A percentile compares a stretch with the other conserved stretches of the same genome.
These are phyloP conservation scores for Borealophlyctis nickersoniae DNA, from an alignment of 192 early-diverging fungal genomes.

Conservation along the genomic window DNA sequence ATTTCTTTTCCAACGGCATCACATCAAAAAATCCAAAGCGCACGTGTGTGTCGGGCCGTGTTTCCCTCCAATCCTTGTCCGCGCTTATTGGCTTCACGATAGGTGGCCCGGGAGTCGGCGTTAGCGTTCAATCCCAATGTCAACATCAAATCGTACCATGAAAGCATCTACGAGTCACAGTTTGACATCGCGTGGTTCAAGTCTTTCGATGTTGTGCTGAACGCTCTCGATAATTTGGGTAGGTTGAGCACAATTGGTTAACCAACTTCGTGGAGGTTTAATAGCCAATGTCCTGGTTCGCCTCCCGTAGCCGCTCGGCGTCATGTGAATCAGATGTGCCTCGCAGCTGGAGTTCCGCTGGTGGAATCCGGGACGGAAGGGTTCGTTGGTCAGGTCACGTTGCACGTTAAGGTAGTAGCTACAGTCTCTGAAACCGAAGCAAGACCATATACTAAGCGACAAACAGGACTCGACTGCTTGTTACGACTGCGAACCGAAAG, in stretches of 20 bases:
- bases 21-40: conserved; percentile 92
- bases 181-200: conserved; percentile 88
- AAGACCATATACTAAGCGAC: too few relatives aligned
- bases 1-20: conserved; percentile 93
- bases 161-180: conserved; percentile 82
- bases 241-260: conserved; percentile 6
- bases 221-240: conserved; percentile 96
- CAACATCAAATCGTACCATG: conserved; percentile 73
- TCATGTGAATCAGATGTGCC: conserved; percentile 94
- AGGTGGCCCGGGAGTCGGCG: conserved; percentile 83
- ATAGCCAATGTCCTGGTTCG: too few relatives aligned
- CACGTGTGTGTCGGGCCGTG: conserved; percentile 48
- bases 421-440: too few relatives aligned
- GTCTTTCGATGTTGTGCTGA: conserved; percentile 86
- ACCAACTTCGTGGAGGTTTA: too few relatives aligned
- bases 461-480: too few relatives aligned
- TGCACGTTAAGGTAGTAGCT: conserved; percentile 66
- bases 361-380: conserved; percentile 97
- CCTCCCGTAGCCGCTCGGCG: conserved; percentile 72
- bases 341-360: conserved; percentile 85
- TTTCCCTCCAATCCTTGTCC: background rate
- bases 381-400: conserved; percentile 86
- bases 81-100: background rate
- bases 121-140: conserved; percentile 79
- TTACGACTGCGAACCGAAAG: conserved; percentile 90